Percentiles rank a stretch among this genome's conserved stretches.
Conservation (phyloP, 2,329 filamentous ascomycete genomes). For the Pyrenophora graminea region DNA sequence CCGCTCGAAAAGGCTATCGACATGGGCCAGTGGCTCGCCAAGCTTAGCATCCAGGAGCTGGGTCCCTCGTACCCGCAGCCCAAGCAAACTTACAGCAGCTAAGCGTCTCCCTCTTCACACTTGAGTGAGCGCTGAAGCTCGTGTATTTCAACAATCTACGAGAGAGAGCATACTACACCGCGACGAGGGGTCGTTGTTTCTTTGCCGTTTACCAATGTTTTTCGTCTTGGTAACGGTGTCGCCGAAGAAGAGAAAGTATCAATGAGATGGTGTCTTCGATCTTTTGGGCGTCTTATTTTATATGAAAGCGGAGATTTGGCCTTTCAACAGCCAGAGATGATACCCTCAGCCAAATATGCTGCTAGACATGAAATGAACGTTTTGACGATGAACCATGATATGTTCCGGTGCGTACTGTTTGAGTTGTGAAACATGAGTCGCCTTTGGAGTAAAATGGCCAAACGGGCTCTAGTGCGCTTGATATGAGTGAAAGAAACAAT, state of each 20-base stretch:
- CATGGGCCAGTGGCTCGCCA: constrained; percentile 95
- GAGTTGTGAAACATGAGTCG: too few species aligned
- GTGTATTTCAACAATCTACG: constrained; percentile 50
- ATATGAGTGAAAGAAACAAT: too few species aligned
- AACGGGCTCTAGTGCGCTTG: too few species aligned
- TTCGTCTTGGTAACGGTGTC: neutral
- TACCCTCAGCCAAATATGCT: constrained; percentile 19
- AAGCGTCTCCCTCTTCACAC: constrained; percentile 24
- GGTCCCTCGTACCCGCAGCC: constrained; percentile 75
- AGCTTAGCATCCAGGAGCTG: constrained; percentile 90
- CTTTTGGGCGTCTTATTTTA: constrained; percentile 5
- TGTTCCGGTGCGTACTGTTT: neutral
- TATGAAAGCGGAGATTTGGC: constrained; percentile 15
- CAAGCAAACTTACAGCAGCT: constrained; percentile 49
- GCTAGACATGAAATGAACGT: constrained; percentile 2
- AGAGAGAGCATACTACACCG: constrained; percentile 23
- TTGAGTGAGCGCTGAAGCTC: constrained; percentile 41
- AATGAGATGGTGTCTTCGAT: neutral
- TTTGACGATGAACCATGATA: neutral
- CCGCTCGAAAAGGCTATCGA: constrained; percentile 77
- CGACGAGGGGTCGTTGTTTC: constrained; percentile 1
- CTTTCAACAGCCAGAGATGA: constrained; percentile 28
- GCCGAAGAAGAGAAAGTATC: neutral
- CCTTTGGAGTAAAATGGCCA: too few species aligned
- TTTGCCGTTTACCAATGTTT: neutral